These are phyloP conservation scores for Leccinum ochraceum DNA, from an alignment of 768 basidiomycete species.

Conservation along the genomic window DNA sequence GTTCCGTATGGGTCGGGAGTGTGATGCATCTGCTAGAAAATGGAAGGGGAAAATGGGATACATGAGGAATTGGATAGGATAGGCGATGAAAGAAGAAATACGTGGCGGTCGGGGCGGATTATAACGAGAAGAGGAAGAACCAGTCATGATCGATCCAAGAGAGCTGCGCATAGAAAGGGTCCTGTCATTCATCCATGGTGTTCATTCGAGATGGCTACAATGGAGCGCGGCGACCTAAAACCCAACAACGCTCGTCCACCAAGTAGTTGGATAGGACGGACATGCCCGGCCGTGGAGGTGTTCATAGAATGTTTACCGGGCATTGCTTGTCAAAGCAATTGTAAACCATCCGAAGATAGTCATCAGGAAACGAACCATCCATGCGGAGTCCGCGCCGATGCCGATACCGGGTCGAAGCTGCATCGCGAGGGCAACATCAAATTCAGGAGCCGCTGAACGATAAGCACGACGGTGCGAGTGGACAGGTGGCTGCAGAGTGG, in stretches of 20 bases:
- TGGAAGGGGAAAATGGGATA: not conserved
- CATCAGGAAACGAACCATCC: conserved; percentile 81
- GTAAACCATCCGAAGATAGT: conserved; percentile 78
- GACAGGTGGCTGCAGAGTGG: conserved; percentile 14
- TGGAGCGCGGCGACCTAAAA: not conserved
- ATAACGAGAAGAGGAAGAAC: not conserved
- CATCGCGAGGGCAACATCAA: conserved; percentile 75
- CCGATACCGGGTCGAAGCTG: conserved; percentile 74
- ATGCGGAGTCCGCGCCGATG: conserved; percentile 70
- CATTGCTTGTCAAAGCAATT: conserved; percentile 49
- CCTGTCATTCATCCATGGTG: conserved; percentile 6
- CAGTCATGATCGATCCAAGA: conserved; percentile 2
- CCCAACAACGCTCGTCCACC: conserved; percentile 4
- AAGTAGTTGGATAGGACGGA: not conserved
- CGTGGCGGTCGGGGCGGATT: not conserved
- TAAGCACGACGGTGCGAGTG: conserved; percentile 30
- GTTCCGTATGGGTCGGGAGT: conserved; percentile 3
- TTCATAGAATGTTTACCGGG: conserved; percentile 15
- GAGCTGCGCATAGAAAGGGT: conserved; percentile 7
- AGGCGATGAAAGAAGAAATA: not conserved
- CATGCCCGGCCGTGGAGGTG: not conserved
- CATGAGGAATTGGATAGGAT: not conserved
- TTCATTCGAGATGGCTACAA: conserved; percentile 6
- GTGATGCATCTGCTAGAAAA: conserved; percentile 5
- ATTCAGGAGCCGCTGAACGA: conserved; percentile 45